Base-by-base conservation (phyloP, 2,329 filamentous ascomycete genomes). In the Tolypocladium nubicola region DNA sequence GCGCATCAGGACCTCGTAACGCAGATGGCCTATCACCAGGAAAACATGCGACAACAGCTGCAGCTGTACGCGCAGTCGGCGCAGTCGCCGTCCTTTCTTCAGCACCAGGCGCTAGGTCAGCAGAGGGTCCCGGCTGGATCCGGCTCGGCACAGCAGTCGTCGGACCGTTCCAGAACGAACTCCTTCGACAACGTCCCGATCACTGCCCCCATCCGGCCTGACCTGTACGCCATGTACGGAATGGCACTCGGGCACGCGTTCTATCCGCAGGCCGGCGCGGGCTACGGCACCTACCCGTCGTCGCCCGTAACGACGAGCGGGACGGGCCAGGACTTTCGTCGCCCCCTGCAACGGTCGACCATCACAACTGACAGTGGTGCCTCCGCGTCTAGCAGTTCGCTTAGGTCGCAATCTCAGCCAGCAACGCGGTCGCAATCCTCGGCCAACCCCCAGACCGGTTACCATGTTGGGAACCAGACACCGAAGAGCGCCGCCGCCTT, bases 341-440 rank as follows among this genome's bases (percentile, higher is more conserved):
- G 83, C 55, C 77, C 80, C 52, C 70, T 83, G 56, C 82, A 86
- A 61, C 75, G 83, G 64, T 79, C 81, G 1, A 72, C 74, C 11
- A 70, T 74, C 30, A 72, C 76, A 19, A 79, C 75, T 30, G 82
- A 85, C 40, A 68, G 76, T 16, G 75, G 75, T 11, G 65, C 72
- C 21, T 70, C 74, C 41, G 70, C 76, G 55, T 75, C 81, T 33
- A 80, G 75, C 57, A 81, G 82, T 62, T 74, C 81, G n/a, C 68
- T 84, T 60, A 77, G 84, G 61, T 87, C 84, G 33, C 84, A 87
- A 66, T 86, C 84, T n/a, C 84, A 86, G 66, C 84, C 84, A 30
- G 83, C 83, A 3, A 79, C 81, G 39, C 75, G 81, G 37, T 71
- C 74, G 61, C 64, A 69, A 52, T 60, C 70, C 63, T 38, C 74